phyloP scores from a whole-genome alignment of 345 rosid species.

The Dipteronia sinensis region DNA sequence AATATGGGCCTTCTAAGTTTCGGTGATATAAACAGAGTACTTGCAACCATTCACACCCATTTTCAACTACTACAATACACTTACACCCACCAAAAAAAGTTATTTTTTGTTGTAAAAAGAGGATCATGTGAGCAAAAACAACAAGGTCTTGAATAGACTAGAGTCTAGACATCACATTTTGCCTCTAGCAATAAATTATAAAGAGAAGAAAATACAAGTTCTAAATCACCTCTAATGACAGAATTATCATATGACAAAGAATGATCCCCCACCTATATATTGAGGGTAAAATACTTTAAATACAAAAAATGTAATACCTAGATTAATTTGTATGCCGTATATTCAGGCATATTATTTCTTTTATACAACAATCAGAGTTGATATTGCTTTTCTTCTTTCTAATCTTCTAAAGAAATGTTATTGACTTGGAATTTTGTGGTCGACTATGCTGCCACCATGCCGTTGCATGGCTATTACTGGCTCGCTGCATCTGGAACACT shows the following conservation, averaged over 20 bases:
- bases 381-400: not conserved
- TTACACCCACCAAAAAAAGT: no score
- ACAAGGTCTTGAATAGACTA: no score
- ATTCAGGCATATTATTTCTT: constrained; percentile 9
- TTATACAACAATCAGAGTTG: constrained; percentile 2
- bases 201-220: not conserved
- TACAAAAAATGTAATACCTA: not conserved
- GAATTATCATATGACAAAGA: constrained; percentile 17
- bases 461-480: constrained; percentile 87
- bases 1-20: not conserved
- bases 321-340: constrained; percentile 10
- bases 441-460: constrained; percentile 45
- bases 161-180: no score
- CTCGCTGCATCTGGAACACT: constrained; percentile 75
- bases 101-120: no score
- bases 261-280: constrained; percentile 17
- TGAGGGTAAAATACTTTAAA: constrained; percentile 17
- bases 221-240: constrained; percentile 5
- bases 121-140: no score
- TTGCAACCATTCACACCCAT: no score
- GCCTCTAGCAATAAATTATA: not conserved
- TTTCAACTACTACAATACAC: no score
- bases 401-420: not conserved
- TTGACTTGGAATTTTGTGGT: constrained; percentile 21
- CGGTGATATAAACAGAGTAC: no score